Conservation (phyloP, 306 rosid species). For the Vigna hirtella region DNA sequence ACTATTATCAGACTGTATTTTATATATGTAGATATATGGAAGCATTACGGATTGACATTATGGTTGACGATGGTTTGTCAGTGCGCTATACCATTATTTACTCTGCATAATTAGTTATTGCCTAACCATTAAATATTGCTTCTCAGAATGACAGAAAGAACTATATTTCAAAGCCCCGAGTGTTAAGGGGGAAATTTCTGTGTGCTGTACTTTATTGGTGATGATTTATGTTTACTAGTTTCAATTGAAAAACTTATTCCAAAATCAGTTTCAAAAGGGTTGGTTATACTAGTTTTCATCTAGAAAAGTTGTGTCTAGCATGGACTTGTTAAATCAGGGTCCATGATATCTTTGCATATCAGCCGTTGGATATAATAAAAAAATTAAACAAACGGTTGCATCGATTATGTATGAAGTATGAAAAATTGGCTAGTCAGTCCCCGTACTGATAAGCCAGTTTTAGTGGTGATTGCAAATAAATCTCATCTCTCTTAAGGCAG, state of each 20-base stretch:
- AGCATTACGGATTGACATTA: background rate
- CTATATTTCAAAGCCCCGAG: background rate
- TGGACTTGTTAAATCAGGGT: background rate
- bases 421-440: background rate
- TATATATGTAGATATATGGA: conserved; percentile 27
- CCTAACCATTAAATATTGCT: background rate
- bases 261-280: background rate
- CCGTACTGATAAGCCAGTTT: background rate
- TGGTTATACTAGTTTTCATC: conserved; percentile 26
- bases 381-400: background rate
- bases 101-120: conserved; percentile 5
- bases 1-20: conserved; percentile 9
- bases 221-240: background rate
- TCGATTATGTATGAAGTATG: background rate
- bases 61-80: conserved; percentile 14
- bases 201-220: conserved; percentile 2
- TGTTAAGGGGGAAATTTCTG: background rate
- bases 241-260: background rate
- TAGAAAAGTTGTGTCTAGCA: background rate
- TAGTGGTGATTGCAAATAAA: background rate
- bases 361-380: background rate
- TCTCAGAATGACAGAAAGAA: background rate
- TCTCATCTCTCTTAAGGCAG: background rate
- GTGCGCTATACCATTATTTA: conserved; percentile 16
- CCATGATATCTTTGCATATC: background rate